These are phyloP conservation scores for Rhizophora apiculata DNA, from an alignment of 345 rosid species.

Conservation along the genomic window DNA sequence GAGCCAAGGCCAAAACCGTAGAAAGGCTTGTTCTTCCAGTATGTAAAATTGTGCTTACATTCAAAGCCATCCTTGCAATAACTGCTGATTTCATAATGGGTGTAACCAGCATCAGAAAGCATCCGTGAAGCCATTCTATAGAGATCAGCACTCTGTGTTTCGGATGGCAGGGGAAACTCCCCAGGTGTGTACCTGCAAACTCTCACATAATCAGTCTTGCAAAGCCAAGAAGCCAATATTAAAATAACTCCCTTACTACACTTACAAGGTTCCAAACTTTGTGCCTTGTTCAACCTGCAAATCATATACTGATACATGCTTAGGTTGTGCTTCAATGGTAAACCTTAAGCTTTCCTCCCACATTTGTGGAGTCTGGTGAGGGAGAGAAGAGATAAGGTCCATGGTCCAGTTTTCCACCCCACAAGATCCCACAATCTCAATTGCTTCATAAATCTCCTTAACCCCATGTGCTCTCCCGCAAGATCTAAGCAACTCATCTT, in stretches of 20 bases:
- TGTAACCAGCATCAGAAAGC: conserved; percentile 65
- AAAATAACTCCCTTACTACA: conserved; percentile 3
- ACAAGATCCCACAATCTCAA: conserved; percentile 54
- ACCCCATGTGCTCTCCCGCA: conserved; percentile 95
- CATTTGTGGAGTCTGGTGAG: conserved; percentile 73
- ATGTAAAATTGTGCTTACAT: conserved; percentile 77
- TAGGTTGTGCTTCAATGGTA: conserved; percentile 53
- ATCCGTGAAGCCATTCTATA: conserved; percentile 63
- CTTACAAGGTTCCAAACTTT: conserved; percentile 76
- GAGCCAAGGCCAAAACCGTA: conserved; percentile 91
- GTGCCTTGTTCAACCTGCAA: conserved; percentile 97
- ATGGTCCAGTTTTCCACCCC: conserved; percentile 86
- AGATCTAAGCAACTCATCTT: conserved; percentile 72
- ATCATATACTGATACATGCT: conserved; percentile 88
- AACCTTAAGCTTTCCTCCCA: conserved; percentile 82
- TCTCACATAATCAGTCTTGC: conserved; percentile 1
- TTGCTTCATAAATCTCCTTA: conserved; percentile 68
- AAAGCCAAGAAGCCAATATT: background rate
- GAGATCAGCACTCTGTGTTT: conserved; percentile 71
- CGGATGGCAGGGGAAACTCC: conserved; percentile 84
- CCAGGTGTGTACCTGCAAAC: conserved; percentile 80
- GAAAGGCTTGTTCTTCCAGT: conserved; percentile 86
- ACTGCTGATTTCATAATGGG: conserved; percentile 87
- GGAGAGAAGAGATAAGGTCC: conserved; percentile 92
- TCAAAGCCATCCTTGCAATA: conserved; percentile 58